These are phyloP conservation scores for Metarhizium guizhouense DNA, from an alignment of 2,329 filamentous ascomycete genomes.

Conservation along the genomic window DNA sequence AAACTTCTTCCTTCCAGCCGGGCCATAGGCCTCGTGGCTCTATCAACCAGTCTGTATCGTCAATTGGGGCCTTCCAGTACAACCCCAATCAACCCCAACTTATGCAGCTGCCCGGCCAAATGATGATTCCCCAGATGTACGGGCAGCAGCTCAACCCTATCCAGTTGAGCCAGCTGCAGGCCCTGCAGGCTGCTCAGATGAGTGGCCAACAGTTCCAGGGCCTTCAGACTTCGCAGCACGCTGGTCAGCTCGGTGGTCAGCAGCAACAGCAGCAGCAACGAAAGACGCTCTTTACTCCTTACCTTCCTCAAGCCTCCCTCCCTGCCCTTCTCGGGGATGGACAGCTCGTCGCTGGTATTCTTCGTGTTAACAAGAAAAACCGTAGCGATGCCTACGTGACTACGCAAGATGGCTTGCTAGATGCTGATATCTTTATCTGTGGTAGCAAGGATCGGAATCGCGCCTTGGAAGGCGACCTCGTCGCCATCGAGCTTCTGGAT, in stretches of 20 bases:
- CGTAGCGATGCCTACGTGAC: conserved; percentile 97
- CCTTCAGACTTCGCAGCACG: conserved; percentile 63
- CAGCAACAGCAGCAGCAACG: conserved; percentile 69
- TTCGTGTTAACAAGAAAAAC: conserved; percentile 99
- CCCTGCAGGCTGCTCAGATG: conserved; percentile 82
- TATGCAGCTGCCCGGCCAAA: conserved; percentile 76
- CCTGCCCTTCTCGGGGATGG: conserved; percentile 86
- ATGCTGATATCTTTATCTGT: conserved; percentile 98
- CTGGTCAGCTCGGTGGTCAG: conserved; percentile 53
- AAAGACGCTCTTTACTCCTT: conserved; percentile 97
- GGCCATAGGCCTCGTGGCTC: conserved; percentile 82
- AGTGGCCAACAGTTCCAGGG: conserved; percentile 66
- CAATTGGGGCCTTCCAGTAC: conserved; percentile 83
- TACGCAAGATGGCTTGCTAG: conserved; percentile 74
- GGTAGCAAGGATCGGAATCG: conserved; percentile 98
- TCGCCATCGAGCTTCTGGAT: conserved; percentile 91
- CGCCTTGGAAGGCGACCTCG: conserved; percentile 89
- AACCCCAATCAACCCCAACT: conserved; percentile 65
- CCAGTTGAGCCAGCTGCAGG: conserved; percentile 84
- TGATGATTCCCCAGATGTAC: conserved; percentile 80
- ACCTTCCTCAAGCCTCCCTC: conserved; percentile 87
- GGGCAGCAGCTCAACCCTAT: conserved; percentile 82
- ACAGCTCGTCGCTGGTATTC: conserved; percentile 89
- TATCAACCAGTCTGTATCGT: conserved; percentile 76
- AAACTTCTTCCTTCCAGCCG: conserved; percentile 73